These are phyloP conservation scores for Hypholoma fasciculare DNA, from an alignment of 768 basidiomycete genomes.

Conservation along the genomic window DNA sequence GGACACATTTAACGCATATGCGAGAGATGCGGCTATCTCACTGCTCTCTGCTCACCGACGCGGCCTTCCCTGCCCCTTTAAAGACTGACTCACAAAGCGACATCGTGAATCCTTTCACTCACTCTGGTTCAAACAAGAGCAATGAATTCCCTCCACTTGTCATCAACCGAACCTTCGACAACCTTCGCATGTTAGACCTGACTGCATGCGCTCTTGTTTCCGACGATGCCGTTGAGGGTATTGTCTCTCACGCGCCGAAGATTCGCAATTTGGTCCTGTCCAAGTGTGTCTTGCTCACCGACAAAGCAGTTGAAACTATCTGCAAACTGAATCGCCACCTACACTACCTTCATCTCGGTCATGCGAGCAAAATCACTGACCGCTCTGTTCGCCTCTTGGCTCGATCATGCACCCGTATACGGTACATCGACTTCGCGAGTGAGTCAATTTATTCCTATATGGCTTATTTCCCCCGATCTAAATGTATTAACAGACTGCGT, in stretches of 20 bases:
- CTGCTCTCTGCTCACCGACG: conserved; percentile 76
- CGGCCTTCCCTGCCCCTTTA: conserved; percentile 79
- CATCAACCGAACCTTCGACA: conserved; percentile 67
- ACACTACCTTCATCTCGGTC: conserved; percentile 94
- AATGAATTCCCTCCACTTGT: conserved; percentile 67
- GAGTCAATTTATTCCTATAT: conserved; percentile 29
- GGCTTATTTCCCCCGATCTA: conserved; percentile 2
- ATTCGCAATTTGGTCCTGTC: conserved; percentile 87
- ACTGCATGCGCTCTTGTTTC: conserved; percentile 82
- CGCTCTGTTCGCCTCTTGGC: conserved; percentile 82
- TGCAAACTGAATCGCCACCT: conserved; percentile 88
- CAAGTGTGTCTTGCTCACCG: conserved; percentile 79
- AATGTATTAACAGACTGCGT: conserved; percentile 62
- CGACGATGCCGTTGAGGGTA: conserved; percentile 81
- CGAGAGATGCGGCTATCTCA: conserved; percentile 89
- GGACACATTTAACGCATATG: conserved; percentile 78
- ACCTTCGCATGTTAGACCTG: conserved; percentile 90
- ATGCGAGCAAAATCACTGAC: conserved; percentile 89
- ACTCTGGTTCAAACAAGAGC: conserved; percentile 27
- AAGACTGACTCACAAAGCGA: conserved; percentile 37
- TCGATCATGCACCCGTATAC: conserved; percentile 80
- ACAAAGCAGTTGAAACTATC: conserved; percentile 80
- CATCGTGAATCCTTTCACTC: conserved; percentile 44
- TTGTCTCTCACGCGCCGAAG: conserved; percentile 77
- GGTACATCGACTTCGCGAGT: conserved; percentile 98